phyloP scores from a whole-genome alignment of 2,329 filamentous ascomycete genomes.

The Nemania bipapillata region DNA sequence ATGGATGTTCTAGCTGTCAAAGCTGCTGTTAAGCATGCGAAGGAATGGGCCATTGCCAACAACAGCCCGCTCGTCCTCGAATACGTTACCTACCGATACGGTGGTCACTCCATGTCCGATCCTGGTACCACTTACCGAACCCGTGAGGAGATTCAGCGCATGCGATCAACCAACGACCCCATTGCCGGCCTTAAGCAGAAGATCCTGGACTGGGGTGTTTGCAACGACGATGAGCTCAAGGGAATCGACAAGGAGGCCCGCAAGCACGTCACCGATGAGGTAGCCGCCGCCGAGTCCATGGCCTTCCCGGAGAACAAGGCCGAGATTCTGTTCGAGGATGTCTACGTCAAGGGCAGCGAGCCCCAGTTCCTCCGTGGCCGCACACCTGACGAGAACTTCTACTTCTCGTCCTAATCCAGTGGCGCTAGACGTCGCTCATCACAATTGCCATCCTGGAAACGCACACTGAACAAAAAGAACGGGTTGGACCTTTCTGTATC shows the following conservation, averaged over 20 bases:
- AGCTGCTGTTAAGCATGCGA: slow-evolving; percentile 93
- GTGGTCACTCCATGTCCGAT: slow-evolving; percentile 99
- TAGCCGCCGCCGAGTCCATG: slow-evolving; percentile 91
- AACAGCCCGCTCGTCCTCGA: slow-evolving; percentile 96
- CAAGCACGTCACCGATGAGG: slow-evolving; percentile 85
- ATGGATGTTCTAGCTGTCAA: slow-evolving; percentile 99
- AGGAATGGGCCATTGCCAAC: slow-evolving; percentile 82
- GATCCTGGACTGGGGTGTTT: slow-evolving; percentile 93
- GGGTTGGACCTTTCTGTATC: slow-evolving; percentile 29
- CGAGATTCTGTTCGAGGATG: slow-evolving; percentile 93
- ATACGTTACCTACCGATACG: slow-evolving; percentile 99
- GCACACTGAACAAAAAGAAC: slow-evolving; percentile 17
- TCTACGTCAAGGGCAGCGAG: slow-evolving; percentile 90
- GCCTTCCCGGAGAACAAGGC: slow-evolving; percentile 77
- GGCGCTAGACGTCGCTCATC: background rate
- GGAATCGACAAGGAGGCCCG: slow-evolving; percentile 92
- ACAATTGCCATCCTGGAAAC: slow-evolving; percentile 24
- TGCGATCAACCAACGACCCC: slow-evolving; percentile 98
- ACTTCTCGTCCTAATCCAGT: slow-evolving; percentile 67
- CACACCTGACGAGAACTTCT: slow-evolving; percentile 90
- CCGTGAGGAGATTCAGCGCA: slow-evolving; percentile 98
- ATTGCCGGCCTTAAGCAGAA: slow-evolving; percentile 98
- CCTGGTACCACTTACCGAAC: slow-evolving; percentile 99
- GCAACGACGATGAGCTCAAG: slow-evolving; percentile 95
- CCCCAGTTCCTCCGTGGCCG: slow-evolving; percentile 88